phyloP scores from a whole-genome alignment of 2,329 filamentous ascomycete species.

The Chrysosporium queenslandicum region DNA sequence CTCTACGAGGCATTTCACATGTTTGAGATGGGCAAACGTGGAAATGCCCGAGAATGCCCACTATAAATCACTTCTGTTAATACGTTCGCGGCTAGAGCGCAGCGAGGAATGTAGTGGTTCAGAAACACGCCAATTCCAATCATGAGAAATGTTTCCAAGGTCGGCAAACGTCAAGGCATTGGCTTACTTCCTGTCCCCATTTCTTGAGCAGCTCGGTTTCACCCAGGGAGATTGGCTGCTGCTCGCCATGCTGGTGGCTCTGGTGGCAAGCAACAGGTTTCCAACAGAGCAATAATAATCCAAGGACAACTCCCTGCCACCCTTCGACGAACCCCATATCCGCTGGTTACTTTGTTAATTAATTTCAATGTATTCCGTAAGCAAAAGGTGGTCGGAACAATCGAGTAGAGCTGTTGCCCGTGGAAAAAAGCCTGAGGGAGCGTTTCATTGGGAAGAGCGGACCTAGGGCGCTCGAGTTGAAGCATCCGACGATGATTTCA shows the following conservation, averaged over 20 bases:
- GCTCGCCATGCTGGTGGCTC: background rate
- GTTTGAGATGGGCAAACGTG: conserved; percentile 60
- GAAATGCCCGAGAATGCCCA: conserved; percentile 65
- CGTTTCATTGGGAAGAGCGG: too few species aligned
- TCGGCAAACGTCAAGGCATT: background rate
- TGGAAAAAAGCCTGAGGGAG: background rate
- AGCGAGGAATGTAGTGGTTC: background rate
- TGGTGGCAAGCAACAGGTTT: background rate
- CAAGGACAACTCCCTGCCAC: background rate
- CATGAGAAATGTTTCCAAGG: background rate
- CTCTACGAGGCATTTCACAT: conserved; percentile 59
- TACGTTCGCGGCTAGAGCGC: too few species aligned
- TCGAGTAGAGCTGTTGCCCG: background rate
- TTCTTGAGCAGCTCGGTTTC: conserved; percentile 34
- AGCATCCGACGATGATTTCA: too few species aligned
- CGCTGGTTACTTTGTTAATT: background rate
- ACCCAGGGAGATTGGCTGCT: background rate
- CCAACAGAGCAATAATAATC: background rate
- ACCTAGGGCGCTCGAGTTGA: too few species aligned
- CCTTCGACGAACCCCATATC: background rate
- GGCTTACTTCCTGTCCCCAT: conserved; percentile 39
- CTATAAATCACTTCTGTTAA: conserved; percentile 23
- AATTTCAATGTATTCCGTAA: background rate
- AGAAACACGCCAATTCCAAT: background rate
- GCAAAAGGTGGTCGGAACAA: background rate